Percentiles rank a stretch among this genome's conserved stretches.
phyloP scores from a whole-genome alignment of 768 basidiomycete genomes.

The Agrocybe chaxingu region DNA sequence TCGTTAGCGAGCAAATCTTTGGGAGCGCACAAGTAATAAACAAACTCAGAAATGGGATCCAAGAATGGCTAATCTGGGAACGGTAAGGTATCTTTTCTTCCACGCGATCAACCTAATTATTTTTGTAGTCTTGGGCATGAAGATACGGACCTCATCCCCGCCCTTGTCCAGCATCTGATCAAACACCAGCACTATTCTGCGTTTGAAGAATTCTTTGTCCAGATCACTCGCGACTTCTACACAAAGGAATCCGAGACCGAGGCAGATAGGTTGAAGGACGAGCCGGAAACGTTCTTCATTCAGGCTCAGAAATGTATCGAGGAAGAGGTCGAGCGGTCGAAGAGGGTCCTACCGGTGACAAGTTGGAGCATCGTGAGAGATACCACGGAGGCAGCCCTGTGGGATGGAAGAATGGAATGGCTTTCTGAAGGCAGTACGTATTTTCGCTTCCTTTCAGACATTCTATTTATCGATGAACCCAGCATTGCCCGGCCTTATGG shows the following conservation, averaged over 20 bases:
- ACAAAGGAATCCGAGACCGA: constrained; percentile 41
- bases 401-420: constrained; percentile 40
- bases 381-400: constrained; percentile 49
- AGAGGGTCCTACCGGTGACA: constrained; percentile 44
- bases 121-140: constrained; percentile 27
- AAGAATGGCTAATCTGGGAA: constrained; percentile 54
- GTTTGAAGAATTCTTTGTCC: constrained; percentile 57
- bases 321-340: constrained; percentile 57
- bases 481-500: constrained; percentile 58
- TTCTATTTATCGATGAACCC: neutral
- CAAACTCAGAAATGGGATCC: constrained; percentile 41
- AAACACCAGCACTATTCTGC: constrained; percentile 54
- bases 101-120: too few relatives aligned
- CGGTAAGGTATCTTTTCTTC: constrained; percentile 21
- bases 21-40: constrained; percentile 39
- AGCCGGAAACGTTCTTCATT: constrained; percentile 52
- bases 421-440: constrained; percentile 29
- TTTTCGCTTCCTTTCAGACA: neutral
- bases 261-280: constrained; percentile 31
- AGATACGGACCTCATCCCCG: constrained; percentile 37
- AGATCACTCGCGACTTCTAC: constrained; percentile 52
- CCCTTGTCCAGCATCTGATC: constrained; percentile 56
- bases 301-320: constrained; percentile 41
- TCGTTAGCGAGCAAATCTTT: constrained; percentile 41
- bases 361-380: constrained; percentile 51